These are phyloP conservation scores for Saccharomycopsis selenospora DNA, from an alignment of 805 yeast genomes.

Conservation along the genomic window DNA sequence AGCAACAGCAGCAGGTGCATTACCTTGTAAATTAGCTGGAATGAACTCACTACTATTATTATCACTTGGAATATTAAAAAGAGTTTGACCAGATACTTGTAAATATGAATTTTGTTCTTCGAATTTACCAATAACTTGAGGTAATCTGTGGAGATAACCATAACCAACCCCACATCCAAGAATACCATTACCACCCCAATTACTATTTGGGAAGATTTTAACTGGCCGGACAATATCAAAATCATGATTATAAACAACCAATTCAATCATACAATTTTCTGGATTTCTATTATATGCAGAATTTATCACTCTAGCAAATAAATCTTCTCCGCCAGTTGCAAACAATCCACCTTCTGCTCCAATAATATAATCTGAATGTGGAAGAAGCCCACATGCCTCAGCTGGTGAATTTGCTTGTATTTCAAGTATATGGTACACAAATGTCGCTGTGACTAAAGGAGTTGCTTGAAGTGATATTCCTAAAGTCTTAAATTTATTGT, in stretches of 20 bases:
- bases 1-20: slow-evolving; percentile 18
- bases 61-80: slow-evolving; percentile 12
- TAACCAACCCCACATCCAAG: slow-evolving; percentile 94
- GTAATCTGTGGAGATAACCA: slow-evolving; percentile 81
- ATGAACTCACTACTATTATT: slow-evolving; percentile 12
- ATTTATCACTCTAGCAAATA: slow-evolving; percentile 59
- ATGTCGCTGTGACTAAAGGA: slow-evolving; percentile 66
- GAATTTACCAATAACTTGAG: slow-evolving; percentile 43
- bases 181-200: slow-evolving; percentile 79
- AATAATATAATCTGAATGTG: slow-evolving; percentile 81
- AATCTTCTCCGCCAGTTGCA: slow-evolving; percentile 80
- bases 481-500: slow-evolving; percentile 39
- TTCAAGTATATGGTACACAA: slow-evolving; percentile 78
- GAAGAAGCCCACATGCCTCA: slow-evolving; percentile 69
- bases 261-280: slow-evolving; percentile 36
- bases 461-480: slow-evolving; percentile 74
- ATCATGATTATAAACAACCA: slow-evolving; percentile 83
- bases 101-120: slow-evolving; percentile 16
- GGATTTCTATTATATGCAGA: slow-evolving; percentile 37
- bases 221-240: slow-evolving; percentile 83
- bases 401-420: slow-evolving; percentile 78
- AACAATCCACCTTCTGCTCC: slow-evolving; percentile 83
- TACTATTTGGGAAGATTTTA: slow-evolving; percentile 61
- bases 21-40: slow-evolving; percentile 9
- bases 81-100: slow-evolving; percentile 19